Conservation (phyloP, 2,329 filamentous ascomycete species). For the Tricladium varicosporioides region DNA sequence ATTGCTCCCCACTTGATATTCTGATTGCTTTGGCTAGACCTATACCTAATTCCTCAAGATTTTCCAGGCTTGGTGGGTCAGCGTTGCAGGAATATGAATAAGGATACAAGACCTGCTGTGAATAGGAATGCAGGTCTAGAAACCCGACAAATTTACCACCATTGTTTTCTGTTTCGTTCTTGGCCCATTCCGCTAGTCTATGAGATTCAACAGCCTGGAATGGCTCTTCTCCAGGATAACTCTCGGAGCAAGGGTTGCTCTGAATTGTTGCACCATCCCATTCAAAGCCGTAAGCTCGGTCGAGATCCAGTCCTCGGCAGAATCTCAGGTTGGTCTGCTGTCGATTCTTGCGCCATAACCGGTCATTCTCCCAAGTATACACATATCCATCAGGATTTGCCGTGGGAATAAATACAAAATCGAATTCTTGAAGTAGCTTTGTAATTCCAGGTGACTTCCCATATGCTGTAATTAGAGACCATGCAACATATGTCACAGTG, state of each 20-base stretch:
- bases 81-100: conserved; percentile 81
- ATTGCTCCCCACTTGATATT: conserved; percentile 70
- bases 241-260: conserved; percentile 85
- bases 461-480: conserved; percentile 81
- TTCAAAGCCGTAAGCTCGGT: conserved; percentile 79
- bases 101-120: conserved; percentile 90
- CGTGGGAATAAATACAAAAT: conserved; percentile 84
- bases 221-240: conserved; percentile 77
- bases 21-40: conserved; percentile 89
- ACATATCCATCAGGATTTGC: conserved; percentile 93
- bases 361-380: conserved; percentile 88
- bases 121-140: conserved; percentile 91
- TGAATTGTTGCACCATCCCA: conserved; percentile 70
- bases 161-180: conserved; percentile 69
- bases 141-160: conserved; percentile 79
- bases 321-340: conserved; percentile 79
- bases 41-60: conserved; percentile 83
- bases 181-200: conserved; percentile 76
- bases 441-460: conserved; percentile 71
- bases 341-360: conserved; percentile 92
- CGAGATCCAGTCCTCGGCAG: conserved; percentile 85
- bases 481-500: conserved; percentile 87
- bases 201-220: conserved; percentile 82
- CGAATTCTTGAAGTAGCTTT: conserved; percentile 77
- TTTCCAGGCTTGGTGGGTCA: conserved; percentile 82